phyloP scores from a whole-genome alignment of 75 land plant genomes.

The Ceratopteris richardii region DNA sequence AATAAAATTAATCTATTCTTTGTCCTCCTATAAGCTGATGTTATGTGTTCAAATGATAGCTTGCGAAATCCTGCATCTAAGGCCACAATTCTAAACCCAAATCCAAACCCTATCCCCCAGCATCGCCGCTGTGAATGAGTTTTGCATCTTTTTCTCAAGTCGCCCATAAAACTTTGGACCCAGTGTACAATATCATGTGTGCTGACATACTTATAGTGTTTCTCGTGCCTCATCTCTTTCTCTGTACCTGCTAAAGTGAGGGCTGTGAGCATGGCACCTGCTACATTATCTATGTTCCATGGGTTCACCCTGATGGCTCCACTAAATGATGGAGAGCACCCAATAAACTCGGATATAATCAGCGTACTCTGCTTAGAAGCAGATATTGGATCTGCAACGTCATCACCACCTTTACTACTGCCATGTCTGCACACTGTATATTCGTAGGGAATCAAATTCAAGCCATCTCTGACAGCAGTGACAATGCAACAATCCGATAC shows the following conservation, averaged over 20 bases:
- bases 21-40: no score
- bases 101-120: no score
- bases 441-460: slow-evolving; percentile 51
- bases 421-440: slow-evolving; percentile 40
- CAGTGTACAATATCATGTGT: no score
- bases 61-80: no score
- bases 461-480: slow-evolving; percentile 42
- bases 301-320: slow-evolving; percentile 51
- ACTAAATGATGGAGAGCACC: slow-evolving; percentile 49
- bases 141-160: no score
- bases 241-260: slow-evolving; percentile 29
- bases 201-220: slow-evolving; percentile 42
- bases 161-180: no score
- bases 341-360: slow-evolving; percentile 30
- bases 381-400: no score
- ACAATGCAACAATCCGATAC: slow-evolving; percentile 38
- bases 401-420: slow-evolving; percentile 21
- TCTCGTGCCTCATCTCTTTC: slow-evolving; percentile 42
- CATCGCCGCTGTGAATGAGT: no score
- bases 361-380: slow-evolving; percentile 6
- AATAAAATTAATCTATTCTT: no score
- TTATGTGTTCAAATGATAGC: no score
- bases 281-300: slow-evolving; percentile 41
- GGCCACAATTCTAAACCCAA: no score
- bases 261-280: slow-evolving; percentile 40